These are phyloP conservation scores for Hanseniaspora vineae DNA, from an alignment of 805 yeast genomes.

Conservation along the genomic window DNA sequence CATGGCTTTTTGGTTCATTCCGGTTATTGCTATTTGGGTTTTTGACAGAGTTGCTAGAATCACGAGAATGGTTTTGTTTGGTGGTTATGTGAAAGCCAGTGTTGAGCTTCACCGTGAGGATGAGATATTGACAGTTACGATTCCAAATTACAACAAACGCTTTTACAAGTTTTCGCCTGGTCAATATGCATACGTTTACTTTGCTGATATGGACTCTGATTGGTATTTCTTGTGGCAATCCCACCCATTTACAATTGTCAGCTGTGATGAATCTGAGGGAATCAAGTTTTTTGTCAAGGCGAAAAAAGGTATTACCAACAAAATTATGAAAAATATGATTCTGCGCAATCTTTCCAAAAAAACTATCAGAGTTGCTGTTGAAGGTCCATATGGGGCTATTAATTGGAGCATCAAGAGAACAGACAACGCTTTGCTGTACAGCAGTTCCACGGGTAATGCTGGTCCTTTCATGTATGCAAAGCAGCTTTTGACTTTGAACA, in stretches of 20 bases:
- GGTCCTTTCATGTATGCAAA: conserved; percentile 22
- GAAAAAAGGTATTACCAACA: conserved; percentile 40
- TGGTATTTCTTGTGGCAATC: conserved; percentile 41
- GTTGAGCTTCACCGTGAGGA: conserved; percentile 6
- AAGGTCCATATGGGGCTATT: conserved; percentile 43
- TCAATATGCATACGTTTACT: conserved; percentile 5
- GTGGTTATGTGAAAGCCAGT: conserved; percentile 41
- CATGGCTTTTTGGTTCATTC: conserved; percentile 39
- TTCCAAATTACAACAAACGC: conserved; percentile 3
- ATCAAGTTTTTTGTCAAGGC: conserved; percentile 32
- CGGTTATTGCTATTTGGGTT: conserved; percentile 54
- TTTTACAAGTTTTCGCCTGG: conserved; percentile 3
- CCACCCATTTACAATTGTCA: conserved; percentile 34
- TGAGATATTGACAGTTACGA: conserved; percentile 8
- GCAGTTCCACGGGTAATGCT: conserved; percentile 38
- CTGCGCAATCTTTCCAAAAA: conserved; percentile 9
- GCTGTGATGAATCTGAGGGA: conserved; percentile 19
- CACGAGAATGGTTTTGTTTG: conserved; percentile 42
- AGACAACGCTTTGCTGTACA: conserved; percentile 28
- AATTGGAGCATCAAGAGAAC: conserved; percentile 23
- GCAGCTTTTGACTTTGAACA: conserved; percentile 3
- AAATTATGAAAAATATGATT: conserved; percentile 20
- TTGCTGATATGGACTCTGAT: conserved; percentile 2
- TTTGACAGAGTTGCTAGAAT: conserved; percentile 51
- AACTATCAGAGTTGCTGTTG: conserved; percentile 29